These are phyloP conservation scores for Peribolospora kevripleyi DNA, from an alignment of 768 basidiomycete species.

Conservation along the genomic window DNA sequence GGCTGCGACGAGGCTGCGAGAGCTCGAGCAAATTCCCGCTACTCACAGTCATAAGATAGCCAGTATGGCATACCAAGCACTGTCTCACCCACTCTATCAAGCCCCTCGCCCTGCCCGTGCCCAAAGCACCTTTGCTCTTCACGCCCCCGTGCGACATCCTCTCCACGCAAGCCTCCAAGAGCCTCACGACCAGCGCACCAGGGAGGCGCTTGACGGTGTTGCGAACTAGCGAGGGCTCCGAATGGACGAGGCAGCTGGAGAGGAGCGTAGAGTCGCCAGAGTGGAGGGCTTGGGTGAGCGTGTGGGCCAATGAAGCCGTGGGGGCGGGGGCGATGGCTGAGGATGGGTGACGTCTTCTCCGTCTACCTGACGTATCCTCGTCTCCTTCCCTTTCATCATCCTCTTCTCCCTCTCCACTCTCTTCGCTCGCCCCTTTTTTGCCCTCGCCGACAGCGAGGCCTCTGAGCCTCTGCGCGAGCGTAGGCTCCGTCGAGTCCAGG, in stretches of 20 bases:
- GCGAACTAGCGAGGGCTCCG: slow-evolving; percentile 51
- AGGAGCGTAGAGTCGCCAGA: slow-evolving; percentile 71
- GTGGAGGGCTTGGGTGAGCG: slow-evolving; percentile 85
- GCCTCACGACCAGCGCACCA: slow-evolving; percentile 48
- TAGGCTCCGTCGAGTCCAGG: slow-evolving; percentile 67
- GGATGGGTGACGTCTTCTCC: too few species aligned
- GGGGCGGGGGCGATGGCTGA: slow-evolving; percentile 23
- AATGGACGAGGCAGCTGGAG: slow-evolving; percentile 65
- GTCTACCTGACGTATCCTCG: neutral
- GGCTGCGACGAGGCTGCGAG: neutral
- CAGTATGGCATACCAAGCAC: slow-evolving; percentile 61
- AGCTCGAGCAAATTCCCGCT: neutral
- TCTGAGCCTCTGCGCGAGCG: slow-evolving; percentile 68
- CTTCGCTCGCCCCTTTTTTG: slow-evolving; percentile 7
- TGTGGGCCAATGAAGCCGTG: slow-evolving; percentile 68
- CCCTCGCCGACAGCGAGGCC: slow-evolving; percentile 37
- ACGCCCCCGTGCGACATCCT: slow-evolving; percentile 30
- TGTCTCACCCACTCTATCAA: slow-evolving; percentile 56
- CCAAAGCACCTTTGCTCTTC: slow-evolving; percentile 44
- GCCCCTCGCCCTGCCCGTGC: slow-evolving; percentile 44
- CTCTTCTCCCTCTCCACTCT: slow-evolving; percentile 12
- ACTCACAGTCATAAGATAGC: slow-evolving; percentile 79
- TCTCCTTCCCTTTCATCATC: neutral
- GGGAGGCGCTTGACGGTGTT: slow-evolving; percentile 72
- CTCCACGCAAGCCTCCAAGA: slow-evolving; percentile 72